These are phyloP conservation scores for Scheffersomyces illinoinensis DNA, from an alignment of 1,139 yeast genomes.

Conservation along the genomic window DNA sequence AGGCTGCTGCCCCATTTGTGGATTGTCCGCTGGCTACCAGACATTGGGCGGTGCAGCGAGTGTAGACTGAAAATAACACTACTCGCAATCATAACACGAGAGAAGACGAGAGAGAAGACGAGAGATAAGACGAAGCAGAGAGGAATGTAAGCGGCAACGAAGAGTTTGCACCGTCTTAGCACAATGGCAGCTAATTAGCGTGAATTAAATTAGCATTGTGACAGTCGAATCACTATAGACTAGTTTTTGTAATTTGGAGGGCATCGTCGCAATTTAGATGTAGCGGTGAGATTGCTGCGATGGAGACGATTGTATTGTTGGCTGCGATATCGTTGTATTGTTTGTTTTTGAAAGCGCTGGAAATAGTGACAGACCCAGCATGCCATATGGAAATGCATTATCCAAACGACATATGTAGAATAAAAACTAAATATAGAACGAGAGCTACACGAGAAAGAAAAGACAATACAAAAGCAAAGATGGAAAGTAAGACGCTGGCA, in stretches of 20 bases:
- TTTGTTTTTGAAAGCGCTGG: not conserved
- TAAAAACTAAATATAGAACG: not conserved
- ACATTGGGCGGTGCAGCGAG: not conserved
- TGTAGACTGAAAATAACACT: not conserved
- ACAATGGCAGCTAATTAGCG: not conserved
- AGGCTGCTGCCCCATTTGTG: not conserved
- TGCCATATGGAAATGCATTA: not conserved
- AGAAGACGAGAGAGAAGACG: not conserved
- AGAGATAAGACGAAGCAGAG: not conserved
- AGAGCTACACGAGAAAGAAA: not conserved
- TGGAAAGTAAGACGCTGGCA: not conserved
- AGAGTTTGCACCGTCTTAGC: not conserved
- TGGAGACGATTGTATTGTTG: no score
- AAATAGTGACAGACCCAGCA: not conserved
- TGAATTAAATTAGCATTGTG: not conserved
- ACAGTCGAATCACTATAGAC: not conserved
- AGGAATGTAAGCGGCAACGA: not conserved
- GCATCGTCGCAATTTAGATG: not conserved
- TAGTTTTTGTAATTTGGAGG: not conserved
- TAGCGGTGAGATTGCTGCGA: not conserved
- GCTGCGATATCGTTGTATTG: not conserved
- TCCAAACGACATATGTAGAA: not conserved
- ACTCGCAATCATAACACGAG: not conserved
- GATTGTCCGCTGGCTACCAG: not conserved
- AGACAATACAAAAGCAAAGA: not conserved